Percentiles rank a stretch among this genome's conserved stretches.
Conservation (phyloP, 2,329 filamentous ascomycete species). For the Aspergillus piperis region DNA sequence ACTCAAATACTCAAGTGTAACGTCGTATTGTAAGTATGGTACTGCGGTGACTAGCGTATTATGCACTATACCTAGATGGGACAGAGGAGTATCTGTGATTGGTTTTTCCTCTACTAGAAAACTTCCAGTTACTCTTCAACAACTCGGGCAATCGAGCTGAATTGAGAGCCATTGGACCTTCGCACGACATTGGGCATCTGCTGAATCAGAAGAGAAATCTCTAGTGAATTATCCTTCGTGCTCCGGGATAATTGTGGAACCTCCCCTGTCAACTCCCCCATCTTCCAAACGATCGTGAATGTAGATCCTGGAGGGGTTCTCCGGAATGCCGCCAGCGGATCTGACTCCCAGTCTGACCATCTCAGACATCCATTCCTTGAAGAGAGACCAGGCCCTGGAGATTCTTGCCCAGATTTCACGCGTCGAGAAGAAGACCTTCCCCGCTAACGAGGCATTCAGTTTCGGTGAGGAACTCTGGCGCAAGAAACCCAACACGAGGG, state of each 20-base stretch:
- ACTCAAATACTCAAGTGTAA: no score
- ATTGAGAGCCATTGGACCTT: not conserved
- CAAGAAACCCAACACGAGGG: constrained; percentile 52
- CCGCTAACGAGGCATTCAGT: constrained; percentile 53
- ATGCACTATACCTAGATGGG: no score
- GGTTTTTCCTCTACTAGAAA: no score
- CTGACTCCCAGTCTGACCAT: constrained; percentile 24
- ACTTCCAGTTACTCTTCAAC: not conserved
- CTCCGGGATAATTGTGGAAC: not conserved
- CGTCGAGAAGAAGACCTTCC: constrained; percentile 54
- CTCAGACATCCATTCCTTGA: constrained; percentile 42
- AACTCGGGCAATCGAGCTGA: not conserved
- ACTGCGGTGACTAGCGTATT: no score
- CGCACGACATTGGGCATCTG: not conserved
- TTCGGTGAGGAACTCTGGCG: constrained; percentile 49
- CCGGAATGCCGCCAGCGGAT: constrained; percentile 25
- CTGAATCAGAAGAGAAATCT: not conserved
- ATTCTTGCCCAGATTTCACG: constrained; percentile 40
- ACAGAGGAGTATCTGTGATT: no score
- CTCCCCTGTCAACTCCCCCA: constrained; percentile 6
- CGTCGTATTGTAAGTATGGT: no score
- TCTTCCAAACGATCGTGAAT: constrained; percentile 20
- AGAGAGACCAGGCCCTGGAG: constrained; percentile 36
- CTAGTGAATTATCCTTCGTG: not conserved
- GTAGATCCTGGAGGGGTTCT: constrained; percentile 23